Conservation (phyloP, 768 basidiomycete genomes). For the Leccinum variicolor region DNA sequence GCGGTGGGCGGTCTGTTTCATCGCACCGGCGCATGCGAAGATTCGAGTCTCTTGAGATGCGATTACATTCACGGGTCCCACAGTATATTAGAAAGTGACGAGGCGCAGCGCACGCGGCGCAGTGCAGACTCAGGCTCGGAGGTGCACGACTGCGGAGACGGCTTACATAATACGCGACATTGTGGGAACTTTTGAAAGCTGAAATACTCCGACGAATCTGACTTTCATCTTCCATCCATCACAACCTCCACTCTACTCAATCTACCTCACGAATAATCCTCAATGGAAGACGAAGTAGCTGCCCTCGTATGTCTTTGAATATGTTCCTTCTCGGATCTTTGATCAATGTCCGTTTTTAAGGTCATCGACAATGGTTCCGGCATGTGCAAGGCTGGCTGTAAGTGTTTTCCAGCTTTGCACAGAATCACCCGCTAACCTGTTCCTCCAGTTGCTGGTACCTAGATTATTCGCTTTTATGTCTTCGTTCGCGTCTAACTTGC, state of each 20-base stretch:
- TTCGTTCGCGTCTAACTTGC: slow-evolving; percentile 3
- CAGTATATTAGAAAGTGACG: too few relatives aligned
- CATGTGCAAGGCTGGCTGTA: slow-evolving; percentile 99
- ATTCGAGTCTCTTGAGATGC: too few relatives aligned
- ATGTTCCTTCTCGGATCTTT: not conserved
- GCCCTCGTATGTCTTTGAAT: slow-evolving; percentile 39
- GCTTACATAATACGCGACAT: not conserved
- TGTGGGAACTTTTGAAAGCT: slow-evolving; percentile 20
- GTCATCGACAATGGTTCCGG: slow-evolving; percentile 95
- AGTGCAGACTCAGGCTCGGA: too few relatives aligned
- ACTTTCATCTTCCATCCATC: slow-evolving; percentile 18
- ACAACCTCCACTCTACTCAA: slow-evolving; percentile 15
- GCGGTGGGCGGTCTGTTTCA: too few relatives aligned
- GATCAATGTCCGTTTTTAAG: slow-evolving; percentile 32
- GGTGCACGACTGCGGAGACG: not conserved
- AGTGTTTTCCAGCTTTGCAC: slow-evolving; percentile 33
- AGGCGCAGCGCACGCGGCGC: too few relatives aligned
- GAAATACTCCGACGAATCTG: slow-evolving; percentile 26
- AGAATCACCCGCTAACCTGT: slow-evolving; percentile 17
- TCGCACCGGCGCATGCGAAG: too few relatives aligned
- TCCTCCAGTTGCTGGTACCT: slow-evolving; percentile 59
- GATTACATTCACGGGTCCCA: too few relatives aligned
- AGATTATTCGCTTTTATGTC: not conserved
- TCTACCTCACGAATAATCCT: slow-evolving; percentile 21
- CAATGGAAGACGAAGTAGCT: slow-evolving; percentile 67